Evolutionary conservation across 257 asterid species (phyloP).

Genomic region (Ophiorrhiza pumila): DNA sequence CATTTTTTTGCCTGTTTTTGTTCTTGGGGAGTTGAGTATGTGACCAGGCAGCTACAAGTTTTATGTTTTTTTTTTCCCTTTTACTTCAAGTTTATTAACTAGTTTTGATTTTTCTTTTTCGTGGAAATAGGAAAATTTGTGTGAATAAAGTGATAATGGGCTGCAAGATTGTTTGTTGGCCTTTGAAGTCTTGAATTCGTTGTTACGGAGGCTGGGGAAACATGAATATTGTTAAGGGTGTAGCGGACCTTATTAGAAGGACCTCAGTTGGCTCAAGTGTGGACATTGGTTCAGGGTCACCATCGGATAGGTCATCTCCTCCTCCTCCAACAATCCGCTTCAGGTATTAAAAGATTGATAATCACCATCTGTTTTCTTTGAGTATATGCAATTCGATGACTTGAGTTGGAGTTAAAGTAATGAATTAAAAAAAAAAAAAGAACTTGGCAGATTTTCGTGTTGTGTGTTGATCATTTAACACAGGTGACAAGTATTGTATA

Average conservation of each 20-base stretch:
- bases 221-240: constrained; percentile 95
- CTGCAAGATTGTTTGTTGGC: constrained; percentile 34
- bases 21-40: neutral
- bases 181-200: constrained; percentile 35
- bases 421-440: neutral
- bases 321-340: constrained; percentile 61
- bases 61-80: neutral
- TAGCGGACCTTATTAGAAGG: constrained; percentile 89
- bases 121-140: constrained; percentile 7
- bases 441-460: too few relatives aligned
- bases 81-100: neutral
- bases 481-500: neutral
- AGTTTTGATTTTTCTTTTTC: constrained; percentile 3
- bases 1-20: neutral
- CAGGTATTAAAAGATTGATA: constrained; percentile 44
- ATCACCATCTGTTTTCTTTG: neutral
- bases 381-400: neutral
- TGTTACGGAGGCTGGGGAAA: constrained; percentile 34
- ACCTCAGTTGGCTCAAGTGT: constrained; percentile 63
- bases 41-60: neutral
- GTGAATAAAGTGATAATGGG: constrained; percentile 37
- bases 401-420: neutral
- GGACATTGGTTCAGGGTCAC: constrained; percentile 44
- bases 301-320: constrained; percentile 56
- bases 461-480: neutral